Conservation (phyloP, 1,139 yeast genomes). For the Groenewaldozyma sp. region DNA sequence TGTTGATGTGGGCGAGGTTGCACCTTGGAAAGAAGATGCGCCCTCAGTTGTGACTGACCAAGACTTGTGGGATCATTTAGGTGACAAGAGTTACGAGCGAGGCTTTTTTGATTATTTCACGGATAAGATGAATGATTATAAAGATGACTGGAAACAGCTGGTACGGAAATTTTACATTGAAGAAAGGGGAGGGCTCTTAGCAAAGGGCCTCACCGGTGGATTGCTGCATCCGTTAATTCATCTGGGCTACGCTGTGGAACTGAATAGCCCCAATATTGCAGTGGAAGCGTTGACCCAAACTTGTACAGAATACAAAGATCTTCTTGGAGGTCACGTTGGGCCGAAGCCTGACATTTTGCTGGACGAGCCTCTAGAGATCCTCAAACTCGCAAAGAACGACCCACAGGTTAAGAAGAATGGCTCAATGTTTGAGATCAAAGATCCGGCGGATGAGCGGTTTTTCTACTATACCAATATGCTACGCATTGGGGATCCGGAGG, state of each 20-base stretch:
- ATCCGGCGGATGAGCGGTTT: not conserved
- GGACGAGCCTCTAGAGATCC: not conserved
- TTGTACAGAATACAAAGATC: constrained; percentile 13
- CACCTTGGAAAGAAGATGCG: constrained; percentile 26
- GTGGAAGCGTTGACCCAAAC: constrained; percentile 24
- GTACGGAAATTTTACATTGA: constrained; percentile 14
- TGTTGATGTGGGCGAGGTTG: constrained; percentile 9
- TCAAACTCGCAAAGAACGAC: constrained; percentile 6
- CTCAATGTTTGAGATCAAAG: constrained; percentile 5
- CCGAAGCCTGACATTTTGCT: constrained; percentile 7
- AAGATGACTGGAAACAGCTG: constrained; percentile 23
- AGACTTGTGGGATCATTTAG: constrained; percentile 25
- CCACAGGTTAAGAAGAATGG: not conserved
- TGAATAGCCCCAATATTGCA: constrained; percentile 25
- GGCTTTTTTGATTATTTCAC: constrained; percentile 27
- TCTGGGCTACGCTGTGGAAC: constrained; percentile 28
- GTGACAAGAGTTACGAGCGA: constrained; percentile 23
- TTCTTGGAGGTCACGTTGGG: constrained; percentile 5
- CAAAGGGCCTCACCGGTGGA: constrained; percentile 22
- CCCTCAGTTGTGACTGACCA: constrained; percentile 27
- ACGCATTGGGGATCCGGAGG: not conserved
- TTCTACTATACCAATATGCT: not conserved
- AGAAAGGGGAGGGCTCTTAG: constrained; percentile 9
- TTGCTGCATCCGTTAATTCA: constrained; percentile 28
- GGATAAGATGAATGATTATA: constrained; percentile 22